Evolutionary conservation across 495 filamentous ascomycete species (phyloP), one percentile per base, ranked within the genome.

Genomic region (Xylaria cubensis): DNA sequence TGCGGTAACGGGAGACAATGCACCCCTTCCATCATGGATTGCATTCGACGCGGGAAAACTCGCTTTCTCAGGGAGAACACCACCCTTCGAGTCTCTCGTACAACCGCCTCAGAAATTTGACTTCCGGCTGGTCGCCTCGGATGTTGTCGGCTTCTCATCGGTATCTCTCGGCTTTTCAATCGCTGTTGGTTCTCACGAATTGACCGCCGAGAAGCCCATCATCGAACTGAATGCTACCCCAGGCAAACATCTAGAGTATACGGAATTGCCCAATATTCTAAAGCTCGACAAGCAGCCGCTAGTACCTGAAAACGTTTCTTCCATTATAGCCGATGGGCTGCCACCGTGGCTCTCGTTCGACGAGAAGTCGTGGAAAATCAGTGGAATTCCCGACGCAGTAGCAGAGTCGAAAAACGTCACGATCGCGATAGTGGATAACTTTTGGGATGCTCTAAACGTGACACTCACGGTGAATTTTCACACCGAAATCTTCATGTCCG

Each of bases 1-100:
- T 76, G 92, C 94, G 29, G 90, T 92, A 13, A 91, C 92, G 48
- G 81, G 78, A 3, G 90, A 94, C 72, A 93, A 95, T 75, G 91
- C 91, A 8, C 94, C 95, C 41, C 82, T 97, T 50, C 95, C 95
- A 44, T 93, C 94, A 5, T 97, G 94, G 95, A 87, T 97, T 51
- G 83, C 80, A 13, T 97, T 98, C 75, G 89, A 97, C 76, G 74
- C 86, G 2, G 72, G 76, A 2, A 82, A 73, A 8, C 85, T 97
- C 41, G 85, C 86, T 13, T 97, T 97, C 74, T 88, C 88, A 7
- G 94, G 94, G n/a, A 88, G 82, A 56, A 91, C 91, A 4, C 94
- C 94, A 6, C 79, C 88, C 17, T 81, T 86, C 21, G 83, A 84
- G 48, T 90, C 90, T 48, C 85, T 91, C 36, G 82, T 88, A 41